Evolutionary conservation across 768 basidiomycete species (phyloP).

Genomic region (Mycena albidolilacea): DNA sequence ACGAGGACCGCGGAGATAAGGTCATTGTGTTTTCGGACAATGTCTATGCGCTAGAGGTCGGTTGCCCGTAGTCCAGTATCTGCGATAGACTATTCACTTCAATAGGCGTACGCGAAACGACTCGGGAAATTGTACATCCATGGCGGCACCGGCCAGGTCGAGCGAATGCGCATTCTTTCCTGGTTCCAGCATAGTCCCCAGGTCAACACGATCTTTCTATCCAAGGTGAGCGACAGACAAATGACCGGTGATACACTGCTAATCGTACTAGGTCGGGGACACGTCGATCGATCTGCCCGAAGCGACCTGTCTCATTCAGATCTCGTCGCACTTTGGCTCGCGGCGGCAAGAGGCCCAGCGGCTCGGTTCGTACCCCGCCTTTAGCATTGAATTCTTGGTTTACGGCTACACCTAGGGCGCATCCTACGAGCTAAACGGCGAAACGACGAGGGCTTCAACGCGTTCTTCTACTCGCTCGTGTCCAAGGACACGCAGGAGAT

Average conservation of each 20-base stretch:
- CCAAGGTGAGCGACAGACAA: constrained; percentile 73
- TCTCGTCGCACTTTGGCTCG: constrained; percentile 98
- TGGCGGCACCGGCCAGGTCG: constrained; percentile 94
- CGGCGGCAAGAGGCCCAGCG: constrained; percentile 98
- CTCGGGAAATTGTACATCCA: constrained; percentile 96
- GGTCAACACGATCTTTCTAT: constrained; percentile 98
- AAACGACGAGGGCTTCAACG: constrained; percentile 99
- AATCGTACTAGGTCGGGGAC: constrained; percentile 83
- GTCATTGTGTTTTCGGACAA: constrained; percentile 99
- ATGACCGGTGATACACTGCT: constrained; percentile 1
- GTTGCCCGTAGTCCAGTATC: constrained; percentile 38
- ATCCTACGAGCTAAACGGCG: constrained; percentile 97
- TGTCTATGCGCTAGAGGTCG: constrained; percentile 94
- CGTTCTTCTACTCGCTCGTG: constrained; percentile 99
- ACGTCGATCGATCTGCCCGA: constrained; percentile 99
- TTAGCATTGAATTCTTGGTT: constrained; percentile 4
- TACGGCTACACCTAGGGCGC: constrained; percentile 70
- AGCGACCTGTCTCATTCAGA: constrained; percentile 99
- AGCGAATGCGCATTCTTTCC: constrained; percentile 95
- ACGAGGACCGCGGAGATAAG: constrained; percentile 98
- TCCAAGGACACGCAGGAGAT: constrained; percentile 99
- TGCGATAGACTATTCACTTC: constrained; percentile 14
- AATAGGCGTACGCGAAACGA: constrained; percentile 93
- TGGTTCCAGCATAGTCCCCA: constrained; percentile 96
- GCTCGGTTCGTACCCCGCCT: constrained; percentile 68